Evolutionary conservation across 1,284 basidiomycete species (phyloP).

Genomic region (Trichosporon ovoides): DNA sequence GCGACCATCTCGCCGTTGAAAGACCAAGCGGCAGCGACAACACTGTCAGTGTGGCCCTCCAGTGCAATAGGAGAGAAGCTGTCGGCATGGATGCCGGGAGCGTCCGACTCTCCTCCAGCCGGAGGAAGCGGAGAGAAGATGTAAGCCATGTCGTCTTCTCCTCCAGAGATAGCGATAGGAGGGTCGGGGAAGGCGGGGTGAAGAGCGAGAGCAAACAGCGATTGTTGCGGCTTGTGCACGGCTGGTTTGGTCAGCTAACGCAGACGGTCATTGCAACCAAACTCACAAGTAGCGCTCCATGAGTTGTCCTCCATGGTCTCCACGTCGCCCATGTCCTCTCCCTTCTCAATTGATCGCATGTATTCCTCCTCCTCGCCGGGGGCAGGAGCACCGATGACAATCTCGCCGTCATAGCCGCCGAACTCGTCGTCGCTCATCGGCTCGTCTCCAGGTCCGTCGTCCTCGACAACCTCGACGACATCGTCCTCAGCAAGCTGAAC

Average conservation of each 20-base stretch:
- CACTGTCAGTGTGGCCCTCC: slow-evolving; percentile 87
- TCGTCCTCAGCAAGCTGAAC: slow-evolving; percentile 43
- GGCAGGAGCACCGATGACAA: slow-evolving; percentile 46
- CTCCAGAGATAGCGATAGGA: slow-evolving; percentile 81
- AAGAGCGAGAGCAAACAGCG: slow-evolving; percentile 77
- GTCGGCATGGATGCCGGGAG: slow-evolving; percentile 51
- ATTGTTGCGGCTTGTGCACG: slow-evolving; percentile 48
- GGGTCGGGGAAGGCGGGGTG: slow-evolving; percentile 69
- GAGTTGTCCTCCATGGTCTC: slow-evolving; percentile 31
- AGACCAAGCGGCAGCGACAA: slow-evolving; percentile 74
- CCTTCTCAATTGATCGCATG: slow-evolving; percentile 18
- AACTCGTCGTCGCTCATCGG: slow-evolving; percentile 53
- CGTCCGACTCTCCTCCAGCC: slow-evolving; percentile 7
- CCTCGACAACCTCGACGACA: slow-evolving; percentile 49
- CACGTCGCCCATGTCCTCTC: slow-evolving; percentile 18
- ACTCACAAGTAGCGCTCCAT: slow-evolving; percentile 25
- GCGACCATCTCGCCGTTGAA: slow-evolving; percentile 84
- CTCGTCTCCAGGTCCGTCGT: slow-evolving; percentile 60
- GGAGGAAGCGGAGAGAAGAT: slow-evolving; percentile 58
- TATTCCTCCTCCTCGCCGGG: slow-evolving; percentile 32
- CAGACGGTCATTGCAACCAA: neutral
- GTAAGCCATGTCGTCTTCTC: slow-evolving; percentile 91
- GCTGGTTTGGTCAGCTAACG: slow-evolving; percentile 28
- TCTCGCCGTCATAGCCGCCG: slow-evolving; percentile 50
- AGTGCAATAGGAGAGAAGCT: slow-evolving; percentile 75